Evolutionary conservation across 805 yeast genomes (phyloP), one percentile per base, ranked within the genome.

Genomic region (Cyberlindnera lachancei): DNA sequence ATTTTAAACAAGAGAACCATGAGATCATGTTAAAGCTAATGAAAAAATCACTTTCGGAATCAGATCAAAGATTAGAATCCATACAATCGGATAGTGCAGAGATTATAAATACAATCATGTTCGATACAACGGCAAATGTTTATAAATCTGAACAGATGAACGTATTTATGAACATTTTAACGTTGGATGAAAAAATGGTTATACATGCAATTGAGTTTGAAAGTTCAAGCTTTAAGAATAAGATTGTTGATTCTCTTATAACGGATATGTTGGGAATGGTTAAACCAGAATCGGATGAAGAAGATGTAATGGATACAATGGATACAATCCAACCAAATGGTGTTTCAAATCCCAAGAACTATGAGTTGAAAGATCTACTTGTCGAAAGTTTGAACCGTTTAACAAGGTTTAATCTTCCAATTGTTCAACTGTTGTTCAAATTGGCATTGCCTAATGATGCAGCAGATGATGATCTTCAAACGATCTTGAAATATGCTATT

Each of bases 331-430:
- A 15, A 4, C 11, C 11, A 6, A 16, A 25, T 11, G 13, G 23
- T 18, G 21, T 16, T 15, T 15, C 16, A 16, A 22, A 21, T 27
- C 18, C 21, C 13, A n/a, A 14, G n/a, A 24, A 28, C 11, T 12
- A 12, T 14, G 24, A 8, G 7, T 7, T 13, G 9, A 13, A 21
- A 12, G 7, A 22, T 6, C 15, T 18, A 13, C 29, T 53, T 9
- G 32, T 29, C 18, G 37, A 39, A 7, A 33, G 57, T 5, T 37
- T 64, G 2, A 35, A 40, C 10, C 40, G 42, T 4, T 34, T 65
- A 15, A 50, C 61, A 32, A 63, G 61, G 30, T 65, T 63, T 42
- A 66, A 63, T 35, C 43, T 69, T 15, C 65, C 68, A 2, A 39
- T 68, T 2, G 50, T 61, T 22, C 74, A 69, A 37, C 42, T 65